Base-by-base conservation (phyloP, 108 stramenopile species). In the Skeletonema grethae region DNA sequence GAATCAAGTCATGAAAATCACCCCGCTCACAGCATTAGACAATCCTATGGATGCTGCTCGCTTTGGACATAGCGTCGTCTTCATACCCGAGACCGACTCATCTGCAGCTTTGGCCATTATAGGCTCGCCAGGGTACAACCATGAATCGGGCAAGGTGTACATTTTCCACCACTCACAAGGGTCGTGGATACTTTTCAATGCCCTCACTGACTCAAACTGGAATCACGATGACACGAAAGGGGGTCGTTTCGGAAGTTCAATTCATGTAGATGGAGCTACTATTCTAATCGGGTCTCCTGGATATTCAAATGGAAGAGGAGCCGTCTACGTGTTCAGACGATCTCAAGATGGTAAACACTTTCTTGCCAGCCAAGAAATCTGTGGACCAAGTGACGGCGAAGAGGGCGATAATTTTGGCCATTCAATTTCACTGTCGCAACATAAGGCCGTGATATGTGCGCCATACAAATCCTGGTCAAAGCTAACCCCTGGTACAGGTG, bases 361-460 rank as follows among this genome's bases (percentile, higher is more conserved):
- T 46, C 62, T 79, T 28, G 67, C 78, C 32, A 79, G 78, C 53
- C 78, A 79, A 67, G 67, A 18, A 22, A 74, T 79, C 46, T 69
- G 64, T 61, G 73, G 63, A 55, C 78, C 78, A 3, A 65, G 50
- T 36, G 67, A 79, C n/a, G 4, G 61, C n/a, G 48, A 46, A 34
- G 65, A 57, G 8, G 76, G 69, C 18, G 76, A 77, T 65, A 43
- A 61, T 1, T 82, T 82, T 67, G 80, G 80, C 20, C 80, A 82
- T 12, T 72, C 80, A 13, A 16, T 82, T 7, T 72, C 76, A 24
- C 28, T 85, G 16, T 73, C 57, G 0, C 24, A 45, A 20, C 59
- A 77, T 28, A 77, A 67, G 58, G 80, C 80, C 22, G 70, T 73
- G 18, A 65, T 85, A 13, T 85, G 84, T 41, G 80, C 84, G 10